phyloP scores from a whole-genome alignment of 2,329 filamentous ascomycete species.

The Fusarium guadeloupense region DNA sequence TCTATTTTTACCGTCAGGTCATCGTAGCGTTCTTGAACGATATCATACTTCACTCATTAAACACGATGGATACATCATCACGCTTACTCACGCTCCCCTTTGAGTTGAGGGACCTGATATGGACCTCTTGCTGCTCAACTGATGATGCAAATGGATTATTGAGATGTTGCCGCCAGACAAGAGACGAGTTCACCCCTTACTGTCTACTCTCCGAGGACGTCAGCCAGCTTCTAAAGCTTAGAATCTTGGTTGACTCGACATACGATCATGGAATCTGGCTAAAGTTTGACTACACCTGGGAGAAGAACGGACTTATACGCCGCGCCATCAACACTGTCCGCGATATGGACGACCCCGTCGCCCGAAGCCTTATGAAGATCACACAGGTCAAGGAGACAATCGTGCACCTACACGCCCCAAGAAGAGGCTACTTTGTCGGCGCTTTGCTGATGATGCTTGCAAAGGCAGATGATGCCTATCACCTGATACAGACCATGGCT shows the following conservation, averaged over 20 bases:
- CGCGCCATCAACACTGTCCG: not conserved
- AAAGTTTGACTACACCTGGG: conserved; percentile 18
- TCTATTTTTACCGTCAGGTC: too few species aligned
- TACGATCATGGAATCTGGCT: conserved; percentile 10
- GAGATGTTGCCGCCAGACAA: conserved; percentile 9
- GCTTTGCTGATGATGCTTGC: conserved; percentile 22
- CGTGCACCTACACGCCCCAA: conserved; percentile 2
- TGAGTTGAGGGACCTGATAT: conserved; percentile 21
- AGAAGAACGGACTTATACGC: not conserved
- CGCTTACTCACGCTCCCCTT: conserved; percentile 14
- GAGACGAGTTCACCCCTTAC: conserved; percentile 4
- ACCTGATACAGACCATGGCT: not conserved
- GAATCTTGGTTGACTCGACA: conserved; percentile 9
- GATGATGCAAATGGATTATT: conserved; percentile 3
- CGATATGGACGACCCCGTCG: conserved; percentile 12
- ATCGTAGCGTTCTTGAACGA: too few species aligned
- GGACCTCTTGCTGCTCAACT: not conserved
- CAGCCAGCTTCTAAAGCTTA: not conserved
- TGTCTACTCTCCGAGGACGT: not conserved
- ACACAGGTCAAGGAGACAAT: not conserved
- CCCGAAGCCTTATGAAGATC: not conserved
- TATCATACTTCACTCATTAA: too few species aligned
- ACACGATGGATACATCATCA: too few species aligned
- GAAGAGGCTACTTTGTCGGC: conserved; percentile 14
- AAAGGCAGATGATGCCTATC: conserved; percentile 13